phyloP scores from a whole-genome alignment of 306 rosid species.

The Amphicarpaea edgeworthii region DNA sequence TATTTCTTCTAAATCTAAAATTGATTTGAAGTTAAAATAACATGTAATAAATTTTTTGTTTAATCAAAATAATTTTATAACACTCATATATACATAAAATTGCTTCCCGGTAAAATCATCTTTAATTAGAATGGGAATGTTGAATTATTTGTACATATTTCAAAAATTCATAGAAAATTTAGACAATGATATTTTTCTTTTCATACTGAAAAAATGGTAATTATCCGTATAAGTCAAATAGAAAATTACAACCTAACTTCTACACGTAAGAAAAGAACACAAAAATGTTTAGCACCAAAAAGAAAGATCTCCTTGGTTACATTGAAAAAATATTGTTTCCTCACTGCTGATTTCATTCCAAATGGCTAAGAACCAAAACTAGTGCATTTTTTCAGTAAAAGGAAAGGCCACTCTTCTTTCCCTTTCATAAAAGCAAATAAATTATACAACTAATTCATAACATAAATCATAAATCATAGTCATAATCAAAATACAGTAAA shows the following conservation, averaged over 20 bases:
- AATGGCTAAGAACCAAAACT: not conserved
- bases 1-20: too few species aligned
- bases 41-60: too few species aligned
- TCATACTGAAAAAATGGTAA: too few species aligned
- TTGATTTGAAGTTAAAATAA: too few species aligned
- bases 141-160: too few species aligned
- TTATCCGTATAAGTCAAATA: not conserved
- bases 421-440: not conserved
- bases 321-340: not conserved
- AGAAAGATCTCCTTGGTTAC: not conserved
- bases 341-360: not conserved
- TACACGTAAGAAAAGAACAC: not conserved
- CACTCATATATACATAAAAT: too few species aligned
- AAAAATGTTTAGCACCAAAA: not conserved
- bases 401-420: not conserved
- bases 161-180: too few species aligned
- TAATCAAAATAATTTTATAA: too few species aligned
- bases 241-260: not conserved
- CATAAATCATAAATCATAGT: too few species aligned
- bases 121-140: too few species aligned
- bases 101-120: too few species aligned
- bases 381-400: not conserved
- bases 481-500: not conserved
- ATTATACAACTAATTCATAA: not conserved
- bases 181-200: too few species aligned